Percentiles rank a stretch among this genome's conserved stretches.
Evolutionary conservation across 2,329 filamentous ascomycete genomes (phyloP).

Genomic region (Graphilbum fragrans): DNA sequence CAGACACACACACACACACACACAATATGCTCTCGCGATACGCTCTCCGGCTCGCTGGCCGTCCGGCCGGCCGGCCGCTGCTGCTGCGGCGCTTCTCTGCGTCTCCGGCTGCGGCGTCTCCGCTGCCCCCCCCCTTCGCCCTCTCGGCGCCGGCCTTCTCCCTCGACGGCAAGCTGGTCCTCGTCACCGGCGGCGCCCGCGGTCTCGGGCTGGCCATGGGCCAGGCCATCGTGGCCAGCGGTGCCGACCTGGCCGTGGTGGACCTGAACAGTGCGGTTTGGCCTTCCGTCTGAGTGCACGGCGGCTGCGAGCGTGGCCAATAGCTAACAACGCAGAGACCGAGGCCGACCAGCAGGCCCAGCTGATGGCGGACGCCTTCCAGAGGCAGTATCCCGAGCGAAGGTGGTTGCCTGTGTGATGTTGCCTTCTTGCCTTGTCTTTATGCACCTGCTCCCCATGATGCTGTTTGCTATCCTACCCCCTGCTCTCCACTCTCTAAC

Average conservation of each 20-base stretch:
- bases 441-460: neutral
- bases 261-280: slow-evolving; percentile 70
- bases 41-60: too few relatives aligned
- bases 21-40: too few relatives aligned
- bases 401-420: slow-evolving; percentile 31
- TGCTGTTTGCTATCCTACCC: neutral
- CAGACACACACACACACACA: neutral
- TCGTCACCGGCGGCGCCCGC: slow-evolving; percentile 84
- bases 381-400: slow-evolving; percentile 64
- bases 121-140: neutral
- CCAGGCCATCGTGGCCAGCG: slow-evolving; percentile 79
- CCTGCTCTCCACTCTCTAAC: neutral
- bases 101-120: too few relatives aligned
- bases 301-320: neutral
- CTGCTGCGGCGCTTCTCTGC: neutral
- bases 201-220: slow-evolving; percentile 88
- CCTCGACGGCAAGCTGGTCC: slow-evolving; percentile 67
- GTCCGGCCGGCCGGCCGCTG: neutral
- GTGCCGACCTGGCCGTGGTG: slow-evolving; percentile 81
- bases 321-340: slow-evolving; percentile 44
- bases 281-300: neutral
- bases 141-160: neutral
- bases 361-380: slow-evolving; percentile 63
- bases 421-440: neutral
- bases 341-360: slow-evolving; percentile 70